Evolutionary conservation across 148 eudicot species (phyloP).

Genomic region (Persicaria tinctoria): DNA sequence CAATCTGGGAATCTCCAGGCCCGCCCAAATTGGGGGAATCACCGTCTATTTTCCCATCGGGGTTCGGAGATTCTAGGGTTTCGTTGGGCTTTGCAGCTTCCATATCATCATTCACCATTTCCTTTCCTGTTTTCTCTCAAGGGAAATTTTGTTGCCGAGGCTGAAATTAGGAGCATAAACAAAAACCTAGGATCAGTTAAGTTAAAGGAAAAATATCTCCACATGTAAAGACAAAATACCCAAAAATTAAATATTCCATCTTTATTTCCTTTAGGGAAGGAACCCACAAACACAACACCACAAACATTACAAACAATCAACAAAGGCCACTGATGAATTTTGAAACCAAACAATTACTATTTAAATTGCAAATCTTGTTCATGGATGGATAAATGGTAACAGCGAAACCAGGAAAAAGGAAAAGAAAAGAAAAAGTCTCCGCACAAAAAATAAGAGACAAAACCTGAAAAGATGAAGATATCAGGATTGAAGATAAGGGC

Average conservation of each 20-base stretch:
- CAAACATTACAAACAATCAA: neutral
- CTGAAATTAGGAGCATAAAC: neutral
- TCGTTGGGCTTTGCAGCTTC: slow-evolving; percentile 5
- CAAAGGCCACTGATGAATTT: neutral
- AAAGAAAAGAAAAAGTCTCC: neutral
- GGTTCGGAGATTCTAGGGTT: slow-evolving; percentile 8
- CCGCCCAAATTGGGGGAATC: neutral
- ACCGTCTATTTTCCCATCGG: slow-evolving; percentile 2
- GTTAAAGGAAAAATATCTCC: neutral
- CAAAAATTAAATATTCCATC: neutral
- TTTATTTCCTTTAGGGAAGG: neutral
- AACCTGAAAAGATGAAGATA: slow-evolving; percentile 5
- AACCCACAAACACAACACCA: neutral
- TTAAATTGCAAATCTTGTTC: neutral
- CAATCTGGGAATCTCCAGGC: neutral
- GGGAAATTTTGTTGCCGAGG: neutral
- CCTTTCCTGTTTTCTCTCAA: neutral
- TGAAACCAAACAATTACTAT: neutral
- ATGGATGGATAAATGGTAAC: slow-evolving; percentile 1
- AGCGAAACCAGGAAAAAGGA: neutral
- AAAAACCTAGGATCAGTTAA: slow-evolving; percentile 6
- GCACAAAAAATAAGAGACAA: neutral
- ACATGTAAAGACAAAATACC: slow-evolving; percentile 6
- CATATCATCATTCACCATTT: slow-evolving; percentile 5
- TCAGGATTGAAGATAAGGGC: slow-evolving; percentile 10